Evolutionary conservation across 176 grass and related monocot genomes (phyloP), one percentile per base, ranked within the genome.

Genomic region (Carex kokanica): DNA sequence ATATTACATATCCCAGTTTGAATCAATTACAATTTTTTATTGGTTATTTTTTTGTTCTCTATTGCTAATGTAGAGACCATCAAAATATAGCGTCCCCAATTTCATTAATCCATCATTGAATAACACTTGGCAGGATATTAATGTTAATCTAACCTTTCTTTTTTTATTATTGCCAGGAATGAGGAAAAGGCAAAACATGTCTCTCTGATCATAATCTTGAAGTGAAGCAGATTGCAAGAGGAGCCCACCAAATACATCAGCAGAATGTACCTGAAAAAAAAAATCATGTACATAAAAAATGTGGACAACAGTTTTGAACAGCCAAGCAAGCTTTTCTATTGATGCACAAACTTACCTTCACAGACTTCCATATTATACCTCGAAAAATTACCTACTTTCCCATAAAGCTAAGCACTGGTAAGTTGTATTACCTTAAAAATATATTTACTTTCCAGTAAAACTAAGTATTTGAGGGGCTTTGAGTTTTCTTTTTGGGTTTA

Each of bases 171-270:
- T 93, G 86, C 93, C 93, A 83, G 93, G 91, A 86, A 91, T 87
- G 80, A 99, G 86, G 85, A 88, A 99, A 85, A 99, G 72, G 83
- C 91, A 93, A 86, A 99, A 93, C 78, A 91, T 89, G 56, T 99
- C 93, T 92, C 96, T 91, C 21, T 92, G 88, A 84, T 95, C 93
- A 79, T 83, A 84, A 59, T 99, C 91, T 83, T 86, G 74, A 66
- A 90, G 60, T 65, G 86, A 90, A 89, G 96, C 90, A 60, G 88
- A 88, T 78, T 95, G 91, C 64, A 99, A 83, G 16, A 99, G 89
- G 66, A 99, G 45, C 82, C 93, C 89, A 71, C 96, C 96, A 85
- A 89, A 99, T 24, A 93, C 78, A 83, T 95, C 91, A 74, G 77
- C 64, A 74, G 93, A 93, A 73, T 92, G 88, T 86, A 94, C 87